These are phyloP conservation scores for Ajuga reptans DNA, from an alignment of 305 asterid genomes.

Conservation along the genomic window DNA sequence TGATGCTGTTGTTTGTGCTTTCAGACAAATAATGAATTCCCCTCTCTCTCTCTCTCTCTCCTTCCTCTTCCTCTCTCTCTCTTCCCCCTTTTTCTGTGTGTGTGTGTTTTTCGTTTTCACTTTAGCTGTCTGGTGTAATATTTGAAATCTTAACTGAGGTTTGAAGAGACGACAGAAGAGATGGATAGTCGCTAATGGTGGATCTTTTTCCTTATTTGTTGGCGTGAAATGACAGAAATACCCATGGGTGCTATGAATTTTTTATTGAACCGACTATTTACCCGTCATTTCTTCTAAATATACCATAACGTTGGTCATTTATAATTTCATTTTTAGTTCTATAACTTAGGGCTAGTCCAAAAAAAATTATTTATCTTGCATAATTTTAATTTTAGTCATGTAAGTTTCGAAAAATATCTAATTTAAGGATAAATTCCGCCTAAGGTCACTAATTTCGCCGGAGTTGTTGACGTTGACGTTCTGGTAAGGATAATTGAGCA, in stretches of 20 bases:
- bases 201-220: constrained; percentile 1
- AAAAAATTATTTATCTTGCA: too few species aligned
- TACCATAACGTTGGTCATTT: too few species aligned
- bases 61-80: not conserved
- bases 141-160: constrained; percentile 19
- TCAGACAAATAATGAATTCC: constrained; percentile 27
- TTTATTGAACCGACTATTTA: too few species aligned
- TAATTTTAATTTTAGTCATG: too few species aligned
- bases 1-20: constrained; percentile 26
- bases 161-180: constrained; percentile 21
- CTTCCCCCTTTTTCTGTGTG: not conserved
- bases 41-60: not conserved
- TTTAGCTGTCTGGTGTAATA: constrained; percentile 27
- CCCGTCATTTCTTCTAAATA: too few species aligned
- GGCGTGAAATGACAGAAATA: not conserved
- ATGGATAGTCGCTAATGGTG: constrained; percentile 6
- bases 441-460: too few species aligned
- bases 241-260: not conserved
- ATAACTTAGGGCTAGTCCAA: too few species aligned
- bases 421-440: too few species aligned
- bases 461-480: too few species aligned
- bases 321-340: too few species aligned
- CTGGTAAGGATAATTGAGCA: too few species aligned
- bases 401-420: too few species aligned
- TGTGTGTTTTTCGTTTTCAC: constrained; percentile 12